Evolutionary conservation across 2,329 filamentous ascomycete genomes (phyloP), one percentile per base, ranked within the genome.

Genomic region (Penicillium brevicompactum): DNA sequence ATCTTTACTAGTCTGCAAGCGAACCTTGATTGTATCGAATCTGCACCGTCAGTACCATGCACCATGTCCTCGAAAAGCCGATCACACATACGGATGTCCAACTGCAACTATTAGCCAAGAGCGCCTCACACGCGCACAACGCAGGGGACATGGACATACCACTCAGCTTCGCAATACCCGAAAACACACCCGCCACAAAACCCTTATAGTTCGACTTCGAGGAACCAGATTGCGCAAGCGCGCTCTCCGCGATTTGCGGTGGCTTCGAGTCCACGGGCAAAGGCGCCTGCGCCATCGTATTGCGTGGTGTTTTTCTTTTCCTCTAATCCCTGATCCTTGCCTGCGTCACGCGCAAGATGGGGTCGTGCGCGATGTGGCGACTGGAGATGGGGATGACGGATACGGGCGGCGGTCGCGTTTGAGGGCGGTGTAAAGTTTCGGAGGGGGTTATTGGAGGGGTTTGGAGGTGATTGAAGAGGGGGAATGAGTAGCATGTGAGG

Each of bases 161-260:
- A 67, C 84, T 86, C 55, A 97, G 79, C 78, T 97, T 97, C 55
- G 92, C 87, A 68, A 97, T 88, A 22, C 94, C 94, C 37, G 91
- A 96, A 71, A 97, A 97, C 6, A 97, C 86, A n/a, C 94, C 94
- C 1, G 91, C 94, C 27, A 97, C 91, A 71, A 97, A 99, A n/a
- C 93, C 94, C 68, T 91, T 92, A 80, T 97, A 97, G 71, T 90
- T 88, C 63, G 69, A 72, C 57, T 69, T 74, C 4, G 60, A 58
- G 14, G 53, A 56, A 34, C 43, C 52, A 32, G 41, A 46, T 49
- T 21, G 47, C 5, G 58, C 51, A 38, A 64, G 55, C 31, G 61
- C 53, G 22, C 16, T 52, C 27, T 44, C 45, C 50, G 46, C 53
- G 38, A 46, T 53, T 50, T 47, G 51, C 47, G 37, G 24, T 27